These are phyloP conservation scores for Scorias spongiosa DNA, from an alignment of 2,329 filamentous ascomycete species.

Conservation along the genomic window DNA sequence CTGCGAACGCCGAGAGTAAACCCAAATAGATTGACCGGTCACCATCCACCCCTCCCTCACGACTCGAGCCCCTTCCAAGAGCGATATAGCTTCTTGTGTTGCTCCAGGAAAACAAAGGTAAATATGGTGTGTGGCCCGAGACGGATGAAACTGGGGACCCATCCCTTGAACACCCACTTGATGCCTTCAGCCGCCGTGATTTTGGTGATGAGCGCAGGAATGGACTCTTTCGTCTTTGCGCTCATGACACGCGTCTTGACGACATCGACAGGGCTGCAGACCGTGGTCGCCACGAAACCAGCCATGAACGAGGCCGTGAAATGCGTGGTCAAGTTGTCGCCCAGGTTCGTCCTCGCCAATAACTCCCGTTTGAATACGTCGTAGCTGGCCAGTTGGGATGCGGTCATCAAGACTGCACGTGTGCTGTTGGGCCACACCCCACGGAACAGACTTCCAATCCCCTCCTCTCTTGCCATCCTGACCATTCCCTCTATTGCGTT, in stretches of 20 bases:
- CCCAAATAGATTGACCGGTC: no score
- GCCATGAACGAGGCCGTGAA: slow-evolving; percentile 64
- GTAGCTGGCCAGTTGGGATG: slow-evolving; percentile 69
- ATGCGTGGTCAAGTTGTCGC: slow-evolving; percentile 58
- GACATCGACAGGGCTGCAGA: slow-evolving; percentile 75
- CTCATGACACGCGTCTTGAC: slow-evolving; percentile 85
- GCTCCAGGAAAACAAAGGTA: slow-evolving; percentile 74
- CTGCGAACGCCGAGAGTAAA: neutral
- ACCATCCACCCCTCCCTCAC: neutral
- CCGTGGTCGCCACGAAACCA: slow-evolving; percentile 69
- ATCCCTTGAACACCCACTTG: slow-evolving; percentile 78
- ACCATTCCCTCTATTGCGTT: slow-evolving; percentile 76
- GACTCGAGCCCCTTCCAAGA: slow-evolving; percentile 1
- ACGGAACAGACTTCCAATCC: slow-evolving; percentile 58
- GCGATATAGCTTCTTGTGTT: slow-evolving; percentile 67
- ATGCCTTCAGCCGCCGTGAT: slow-evolving; percentile 58
- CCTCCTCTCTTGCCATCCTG: slow-evolving; percentile 79
- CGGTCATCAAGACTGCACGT: slow-evolving; percentile 76
- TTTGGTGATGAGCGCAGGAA: slow-evolving; percentile 47
- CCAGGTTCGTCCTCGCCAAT: slow-evolving; percentile 48
- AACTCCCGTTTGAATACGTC: slow-evolving; percentile 64
- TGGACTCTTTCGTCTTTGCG: slow-evolving; percentile 35
- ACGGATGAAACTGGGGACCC: slow-evolving; percentile 63
- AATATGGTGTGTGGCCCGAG: slow-evolving; percentile 65
- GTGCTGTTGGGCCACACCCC: slow-evolving; percentile 73